Conservation (phyloP, 2,329 filamentous ascomycete genomes). For the Aspergillus fijiensis region DNA sequence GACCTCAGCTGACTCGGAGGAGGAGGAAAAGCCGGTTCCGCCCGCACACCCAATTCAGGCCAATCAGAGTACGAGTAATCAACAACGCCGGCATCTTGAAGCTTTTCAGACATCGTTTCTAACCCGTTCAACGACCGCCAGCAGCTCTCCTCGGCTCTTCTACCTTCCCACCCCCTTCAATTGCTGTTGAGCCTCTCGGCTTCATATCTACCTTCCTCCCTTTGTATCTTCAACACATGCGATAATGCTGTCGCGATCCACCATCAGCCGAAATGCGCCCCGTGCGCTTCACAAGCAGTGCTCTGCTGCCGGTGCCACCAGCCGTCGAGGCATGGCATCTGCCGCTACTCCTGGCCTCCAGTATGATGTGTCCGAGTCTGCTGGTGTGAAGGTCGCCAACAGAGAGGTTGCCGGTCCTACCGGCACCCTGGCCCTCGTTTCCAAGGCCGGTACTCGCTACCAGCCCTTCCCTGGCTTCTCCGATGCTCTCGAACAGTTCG, state of each 20-base stretch:
- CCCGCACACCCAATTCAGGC: constrained; percentile 38
- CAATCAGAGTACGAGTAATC: constrained; percentile 43
- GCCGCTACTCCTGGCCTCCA: constrained; percentile 72
- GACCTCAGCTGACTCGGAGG: constrained; percentile 26
- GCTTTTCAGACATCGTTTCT: constrained; percentile 41
- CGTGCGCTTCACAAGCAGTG: constrained; percentile 60
- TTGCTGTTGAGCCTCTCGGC: constrained; percentile 41
- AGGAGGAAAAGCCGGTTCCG: constrained; percentile 36
- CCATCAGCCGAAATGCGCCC: constrained; percentile 63
- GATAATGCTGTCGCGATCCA: constrained; percentile 68
- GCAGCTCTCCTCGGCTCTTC: constrained; percentile 29
- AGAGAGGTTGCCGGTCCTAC: constrained; percentile 86
- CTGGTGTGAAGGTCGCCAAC: constrained; percentile 88
- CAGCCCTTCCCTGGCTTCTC: constrained; percentile 86
- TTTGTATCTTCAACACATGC: constrained; percentile 57
- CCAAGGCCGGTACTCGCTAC: constrained; percentile 92
- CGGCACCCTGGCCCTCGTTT: constrained; percentile 84
- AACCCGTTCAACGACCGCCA: constrained; percentile 30
- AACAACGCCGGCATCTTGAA: constrained; percentile 42
- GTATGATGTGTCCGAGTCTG: constrained; percentile 82
- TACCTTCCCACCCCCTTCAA: constrained; percentile 31
- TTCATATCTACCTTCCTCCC: constrained; percentile 32
- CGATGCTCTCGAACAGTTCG: constrained; percentile 88
- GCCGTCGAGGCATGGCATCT: constrained; percentile 63
- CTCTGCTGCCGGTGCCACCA: constrained; percentile 53